Base-by-base conservation (phyloP, 192 early-diverging fungal genomes). In the Haplosporangium gracile region DNA sequence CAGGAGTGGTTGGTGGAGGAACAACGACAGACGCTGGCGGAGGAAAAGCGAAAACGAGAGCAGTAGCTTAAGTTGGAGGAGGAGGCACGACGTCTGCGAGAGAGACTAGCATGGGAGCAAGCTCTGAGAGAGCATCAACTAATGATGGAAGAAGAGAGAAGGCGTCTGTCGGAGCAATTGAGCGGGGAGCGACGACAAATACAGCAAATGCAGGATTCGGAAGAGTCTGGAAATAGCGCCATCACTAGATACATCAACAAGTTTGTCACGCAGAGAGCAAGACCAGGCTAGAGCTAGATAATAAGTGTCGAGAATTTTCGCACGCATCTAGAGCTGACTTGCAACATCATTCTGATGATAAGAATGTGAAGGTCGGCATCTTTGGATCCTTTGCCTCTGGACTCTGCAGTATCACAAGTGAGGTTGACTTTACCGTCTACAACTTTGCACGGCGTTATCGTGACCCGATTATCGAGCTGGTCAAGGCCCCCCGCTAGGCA, bases 311-410 rank as follows among this genome's bases (percentile, higher is more conserved):
- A 55, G 24, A n/a, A 1, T 0, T 24, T n/a, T 55, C 53, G 24
- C 53, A 55, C 5, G 20, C n/a, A n/a, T 8, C 24, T 55, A 8
- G 53, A 55, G 53, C 7, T 4, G 1, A 55, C 24, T 9, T 22
- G 5, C 5, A 22, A 55, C 24, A 22, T 8, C 24, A 55, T 55
- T 55, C 24, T 7, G 53, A 24, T 5, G 24, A 55, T 22, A 4
- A 55, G 6, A n/a, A 22, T 4, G 53, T 55, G 24, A 22, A 51
- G 49, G 76, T 70, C 1, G 16, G 9, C 8, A 6, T 77, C 10
- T 47, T 29, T 45, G 76, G 76, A 4, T 77, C 76, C 11, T 77
- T n/a, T 38, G 76, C 68, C 29, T 70, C 57, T 15, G 77, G 77
- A 4, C 77, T 78, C 3, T 24, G 68, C 22, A 26, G 13, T 5